Conservation (phyloP, 2,329 filamentous ascomycete species). For the Leptographium radiaticola region DNA sequence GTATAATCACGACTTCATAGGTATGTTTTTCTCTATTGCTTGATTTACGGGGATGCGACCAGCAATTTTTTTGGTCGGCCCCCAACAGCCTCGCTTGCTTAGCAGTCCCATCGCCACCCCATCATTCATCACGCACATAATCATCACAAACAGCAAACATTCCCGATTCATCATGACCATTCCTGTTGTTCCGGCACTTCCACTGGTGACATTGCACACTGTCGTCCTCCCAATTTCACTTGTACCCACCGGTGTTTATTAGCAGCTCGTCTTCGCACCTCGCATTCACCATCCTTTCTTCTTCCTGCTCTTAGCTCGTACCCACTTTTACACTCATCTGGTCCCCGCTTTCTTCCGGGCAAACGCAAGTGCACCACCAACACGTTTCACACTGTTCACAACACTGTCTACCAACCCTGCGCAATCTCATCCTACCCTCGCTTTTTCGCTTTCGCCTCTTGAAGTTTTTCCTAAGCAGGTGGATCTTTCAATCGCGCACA, state of each 20-base stretch:
- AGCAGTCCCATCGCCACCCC: too few species aligned
- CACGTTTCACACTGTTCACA: neutral
- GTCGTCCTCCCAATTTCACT: conserved; percentile 9
- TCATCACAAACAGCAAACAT: neutral
- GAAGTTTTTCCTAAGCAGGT: neutral
- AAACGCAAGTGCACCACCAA: neutral
- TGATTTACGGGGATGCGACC: too few species aligned
- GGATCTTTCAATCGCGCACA: neutral
- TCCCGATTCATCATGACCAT: neutral
- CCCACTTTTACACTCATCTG: conserved; percentile 1
- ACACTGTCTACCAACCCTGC: neutral
- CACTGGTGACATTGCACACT: conserved; percentile 1
- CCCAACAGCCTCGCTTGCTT: neutral
- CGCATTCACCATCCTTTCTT: conserved; percentile 4
- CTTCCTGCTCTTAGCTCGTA: conserved; percentile 1
- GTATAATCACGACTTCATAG: neutral
- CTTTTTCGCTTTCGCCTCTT: neutral
- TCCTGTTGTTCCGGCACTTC: neutral
- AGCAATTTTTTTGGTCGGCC: neutral
- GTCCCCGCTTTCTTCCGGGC: conserved; percentile 11
- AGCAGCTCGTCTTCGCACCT: conserved; percentile 8
- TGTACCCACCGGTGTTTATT: conserved; percentile 11
- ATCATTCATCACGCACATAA: neutral
- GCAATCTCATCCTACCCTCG: conserved; percentile 1
- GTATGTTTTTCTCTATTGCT: neutral